Evolutionary conservation across 768 basidiomycete genomes (phyloP).

Genomic region (Rhodotorula sphaerocarpa): DNA sequence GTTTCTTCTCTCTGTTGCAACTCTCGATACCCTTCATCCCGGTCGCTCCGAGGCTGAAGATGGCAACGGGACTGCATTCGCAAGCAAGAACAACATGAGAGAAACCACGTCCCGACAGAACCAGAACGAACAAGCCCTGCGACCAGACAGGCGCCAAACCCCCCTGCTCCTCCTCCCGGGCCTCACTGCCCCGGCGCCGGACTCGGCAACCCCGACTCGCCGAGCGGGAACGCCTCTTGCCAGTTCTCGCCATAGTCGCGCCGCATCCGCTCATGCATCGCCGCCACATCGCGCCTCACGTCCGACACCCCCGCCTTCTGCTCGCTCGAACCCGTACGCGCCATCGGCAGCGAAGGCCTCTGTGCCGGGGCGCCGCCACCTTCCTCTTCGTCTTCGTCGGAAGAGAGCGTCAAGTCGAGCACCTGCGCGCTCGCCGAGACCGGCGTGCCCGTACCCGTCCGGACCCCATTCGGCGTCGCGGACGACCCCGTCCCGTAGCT

Average conservation of each 20-base stretch:
- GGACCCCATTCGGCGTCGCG: not conserved
- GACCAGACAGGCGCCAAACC: too few species aligned
- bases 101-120: too few species aligned
- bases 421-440: slow-evolving; percentile 48
- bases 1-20: too few species aligned
- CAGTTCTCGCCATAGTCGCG: slow-evolving; percentile 22
- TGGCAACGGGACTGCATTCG: too few species aligned
- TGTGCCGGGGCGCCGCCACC: not conserved
- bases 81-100: slow-evolving; percentile 78
- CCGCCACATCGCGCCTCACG: slow-evolving; percentile 15
- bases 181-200: not conserved
- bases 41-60: too few species aligned
- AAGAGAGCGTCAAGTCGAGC: slow-evolving; percentile 68
- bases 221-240: not conserved
- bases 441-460: slow-evolving; percentile 48
- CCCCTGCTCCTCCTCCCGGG: slow-evolving; percentile 52
- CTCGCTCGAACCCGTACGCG: not conserved
- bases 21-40: too few species aligned
- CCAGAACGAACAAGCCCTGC: too few species aligned
- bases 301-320: slow-evolving; percentile 8
- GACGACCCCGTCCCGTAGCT: not conserved
- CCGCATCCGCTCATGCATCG: slow-evolving; percentile 15
- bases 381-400: slow-evolving; percentile 57
- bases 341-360: not conserved
- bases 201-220: too few species aligned